Conservation (phyloP, 2,329 filamentous ascomycete genomes). For the Trichoderma gracile region DNA sequence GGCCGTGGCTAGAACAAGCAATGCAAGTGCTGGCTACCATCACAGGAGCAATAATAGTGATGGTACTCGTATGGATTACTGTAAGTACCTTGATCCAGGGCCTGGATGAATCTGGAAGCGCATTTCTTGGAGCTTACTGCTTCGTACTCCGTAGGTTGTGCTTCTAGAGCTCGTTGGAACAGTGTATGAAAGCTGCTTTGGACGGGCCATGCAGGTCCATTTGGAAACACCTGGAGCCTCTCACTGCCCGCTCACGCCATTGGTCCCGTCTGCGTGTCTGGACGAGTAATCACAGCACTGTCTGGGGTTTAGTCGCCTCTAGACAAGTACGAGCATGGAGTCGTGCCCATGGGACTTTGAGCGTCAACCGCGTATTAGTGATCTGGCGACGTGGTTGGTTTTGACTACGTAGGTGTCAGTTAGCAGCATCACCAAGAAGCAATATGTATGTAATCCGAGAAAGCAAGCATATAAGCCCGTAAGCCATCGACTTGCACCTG, state of each 20-base stretch:
- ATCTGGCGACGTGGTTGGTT: background rate
- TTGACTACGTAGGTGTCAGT: background rate
- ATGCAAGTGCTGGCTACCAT: background rate
- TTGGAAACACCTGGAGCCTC: background rate
- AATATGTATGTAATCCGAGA: background rate
- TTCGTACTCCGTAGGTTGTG: background rate
- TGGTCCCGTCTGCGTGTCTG: background rate
- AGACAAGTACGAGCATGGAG: background rate
- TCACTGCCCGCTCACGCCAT: background rate
- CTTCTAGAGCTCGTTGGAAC: background rate
- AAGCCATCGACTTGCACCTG: background rate
- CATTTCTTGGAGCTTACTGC: background rate
- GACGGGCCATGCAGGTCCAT: background rate
- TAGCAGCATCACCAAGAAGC: background rate
- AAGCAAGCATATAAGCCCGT: background rate
- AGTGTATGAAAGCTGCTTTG: background rate
- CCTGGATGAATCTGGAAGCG: background rate
- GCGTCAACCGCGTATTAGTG: background rate
- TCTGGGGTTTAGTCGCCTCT: slow-evolving; percentile 3
- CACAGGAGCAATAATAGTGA: background rate
- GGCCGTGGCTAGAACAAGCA: background rate
- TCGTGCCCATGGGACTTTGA: background rate
- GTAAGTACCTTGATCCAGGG: background rate
- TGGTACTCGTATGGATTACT: background rate
- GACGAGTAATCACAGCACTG: slow-evolving; percentile 8